Conservation (phyloP, 2,329 filamentous ascomycete genomes). For the Ophiocordyceps camponoti-rufipedis region DNA sequence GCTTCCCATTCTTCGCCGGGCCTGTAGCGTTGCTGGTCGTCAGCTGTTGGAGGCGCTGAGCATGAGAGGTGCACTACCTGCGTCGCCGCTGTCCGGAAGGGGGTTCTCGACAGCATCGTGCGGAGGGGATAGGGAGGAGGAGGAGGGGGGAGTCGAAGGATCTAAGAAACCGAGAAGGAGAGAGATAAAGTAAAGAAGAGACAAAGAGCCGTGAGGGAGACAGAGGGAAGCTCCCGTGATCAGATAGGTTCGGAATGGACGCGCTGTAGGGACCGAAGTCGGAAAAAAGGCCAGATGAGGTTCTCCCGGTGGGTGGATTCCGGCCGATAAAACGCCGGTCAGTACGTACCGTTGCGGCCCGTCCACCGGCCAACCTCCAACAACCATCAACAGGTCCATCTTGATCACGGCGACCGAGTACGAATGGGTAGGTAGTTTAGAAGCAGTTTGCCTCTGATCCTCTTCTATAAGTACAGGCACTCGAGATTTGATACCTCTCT, state of each 20-base stretch:
- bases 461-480: too few relatives aligned
- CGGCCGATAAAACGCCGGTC: not conserved
- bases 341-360: not conserved
- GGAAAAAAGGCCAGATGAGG: conserved; percentile 1
- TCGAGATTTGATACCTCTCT: too few relatives aligned
- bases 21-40: not conserved
- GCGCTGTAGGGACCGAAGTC: not conserved
- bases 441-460: too few relatives aligned
- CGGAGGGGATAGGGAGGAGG: not conserved
- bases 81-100: conserved; percentile 31
- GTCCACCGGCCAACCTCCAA: too few relatives aligned
- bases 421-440: too few relatives aligned
- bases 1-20: too few relatives aligned
- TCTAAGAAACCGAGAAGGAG: not conserved
- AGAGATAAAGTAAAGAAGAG: not conserved
- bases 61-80: conserved; percentile 23
- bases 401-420: too few relatives aligned
- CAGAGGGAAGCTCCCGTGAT: conserved; percentile 1
- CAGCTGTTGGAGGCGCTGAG: conserved; percentile 4
- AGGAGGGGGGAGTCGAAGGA: not conserved
- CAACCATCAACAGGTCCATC: too few relatives aligned
- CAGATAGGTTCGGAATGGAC: not conserved
- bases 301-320: not conserved
- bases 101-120: conserved; percentile 41
- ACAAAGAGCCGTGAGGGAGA: not conserved